These are phyloP conservation scores for Hirschfeldia incana DNA, from an alignment of 345 rosid genomes.

Conservation along the genomic window DNA sequence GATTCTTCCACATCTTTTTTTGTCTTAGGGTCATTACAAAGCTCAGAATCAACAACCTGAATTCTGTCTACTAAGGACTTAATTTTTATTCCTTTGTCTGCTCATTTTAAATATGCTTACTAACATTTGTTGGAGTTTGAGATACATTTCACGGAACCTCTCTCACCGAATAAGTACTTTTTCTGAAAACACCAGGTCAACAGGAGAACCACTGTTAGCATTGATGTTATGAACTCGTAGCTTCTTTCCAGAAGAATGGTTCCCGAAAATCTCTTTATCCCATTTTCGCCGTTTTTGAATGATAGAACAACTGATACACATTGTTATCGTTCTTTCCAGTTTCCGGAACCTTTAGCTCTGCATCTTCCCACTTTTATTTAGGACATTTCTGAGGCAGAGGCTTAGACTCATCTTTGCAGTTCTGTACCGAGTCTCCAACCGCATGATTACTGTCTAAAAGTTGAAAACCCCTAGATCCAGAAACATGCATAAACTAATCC, in stretches of 20 bases:
- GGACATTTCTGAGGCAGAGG: constrained; percentile 35
- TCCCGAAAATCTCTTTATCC: background rate
- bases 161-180: too few relatives aligned
- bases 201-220: constrained; percentile 33
- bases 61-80: constrained; percentile 12
- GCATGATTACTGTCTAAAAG: constrained; percentile 55
- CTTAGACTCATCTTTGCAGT: constrained; percentile 40
- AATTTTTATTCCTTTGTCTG: background rate
- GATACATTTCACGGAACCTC: too few relatives aligned
- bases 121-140: too few relatives aligned
- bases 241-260: background rate
- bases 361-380: constrained; percentile 40
- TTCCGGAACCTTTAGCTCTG: constrained; percentile 34
- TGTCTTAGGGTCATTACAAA: constrained; percentile 9
- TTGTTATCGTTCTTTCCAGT: constrained; percentile 26
- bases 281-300: background rate
- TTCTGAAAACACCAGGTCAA: constrained; percentile 44
- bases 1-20: constrained; percentile 25
- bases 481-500: background rate
- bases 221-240: background rate
- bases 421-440: constrained; percentile 40
- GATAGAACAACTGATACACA: constrained; percentile 25
- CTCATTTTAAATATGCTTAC: too few relatives aligned
- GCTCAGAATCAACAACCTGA: constrained; percentile 13
- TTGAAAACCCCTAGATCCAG: background rate